Conservation (phyloP, 2,329 filamentous ascomycete species). For the Verticillium zaregamsianum region DNA sequence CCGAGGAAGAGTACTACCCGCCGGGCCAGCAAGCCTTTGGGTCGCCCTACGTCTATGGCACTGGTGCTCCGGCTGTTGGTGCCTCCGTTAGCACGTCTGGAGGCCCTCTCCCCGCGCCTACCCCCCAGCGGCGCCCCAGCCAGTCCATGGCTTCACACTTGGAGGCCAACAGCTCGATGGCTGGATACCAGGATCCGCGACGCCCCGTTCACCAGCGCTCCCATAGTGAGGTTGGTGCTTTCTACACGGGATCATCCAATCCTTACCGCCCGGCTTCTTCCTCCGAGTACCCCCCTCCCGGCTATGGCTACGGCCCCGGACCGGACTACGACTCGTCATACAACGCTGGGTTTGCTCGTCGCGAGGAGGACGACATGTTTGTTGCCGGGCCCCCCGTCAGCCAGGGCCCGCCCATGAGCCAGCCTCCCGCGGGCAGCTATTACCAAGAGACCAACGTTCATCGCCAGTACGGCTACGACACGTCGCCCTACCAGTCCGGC, state of each 20-base stretch:
- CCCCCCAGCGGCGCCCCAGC: constrained; percentile 15
- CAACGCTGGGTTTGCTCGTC: constrained; percentile 12
- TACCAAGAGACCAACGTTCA: constrained; percentile 14
- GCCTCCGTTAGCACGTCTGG: constrained; percentile 7
- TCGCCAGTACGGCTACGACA: constrained; percentile 11
- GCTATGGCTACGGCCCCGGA: constrained; percentile 8
- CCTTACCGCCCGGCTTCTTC: constrained; percentile 14
- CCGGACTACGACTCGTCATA: constrained; percentile 12
- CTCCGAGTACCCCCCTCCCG: constrained; percentile 8
- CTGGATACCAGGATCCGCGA: constrained; percentile 14
- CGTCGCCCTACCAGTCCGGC: constrained; percentile 6
- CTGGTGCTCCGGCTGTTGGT: not conserved
- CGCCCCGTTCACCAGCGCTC: constrained; percentile 23
- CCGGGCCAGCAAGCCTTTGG: constrained; percentile 5
- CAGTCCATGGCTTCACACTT: constrained; percentile 15
- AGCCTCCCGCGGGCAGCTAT: constrained; percentile 11
- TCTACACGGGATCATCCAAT: constrained; percentile 11
- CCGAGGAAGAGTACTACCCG: constrained; percentile 21
- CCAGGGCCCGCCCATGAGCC: constrained; percentile 4
- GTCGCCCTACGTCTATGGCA: not conserved
- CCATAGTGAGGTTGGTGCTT: constrained; percentile 19
- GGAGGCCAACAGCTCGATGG: constrained; percentile 12
- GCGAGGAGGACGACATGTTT: constrained; percentile 5
- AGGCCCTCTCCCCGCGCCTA: constrained; percentile 16
- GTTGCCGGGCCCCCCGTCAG: not conserved